A percentile compares a stretch with the other conserved stretches of the same genome.
Evolutionary conservation across 2,329 filamentous ascomycete species (phyloP).

Genomic region (Colletotrichum echinochloae): DNA sequence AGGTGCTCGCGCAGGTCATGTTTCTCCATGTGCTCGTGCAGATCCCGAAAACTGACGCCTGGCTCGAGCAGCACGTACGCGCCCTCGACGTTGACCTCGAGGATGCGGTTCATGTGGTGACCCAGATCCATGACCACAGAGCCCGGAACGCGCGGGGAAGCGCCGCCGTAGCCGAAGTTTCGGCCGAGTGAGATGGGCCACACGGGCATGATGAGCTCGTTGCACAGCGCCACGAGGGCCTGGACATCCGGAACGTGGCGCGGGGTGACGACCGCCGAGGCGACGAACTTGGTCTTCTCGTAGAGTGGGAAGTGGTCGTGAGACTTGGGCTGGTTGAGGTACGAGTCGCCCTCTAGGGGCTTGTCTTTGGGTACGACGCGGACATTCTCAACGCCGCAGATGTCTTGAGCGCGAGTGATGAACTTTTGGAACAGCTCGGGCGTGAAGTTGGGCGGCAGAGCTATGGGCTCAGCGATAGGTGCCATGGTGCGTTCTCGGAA

Average conservation of each 20-base stretch:
- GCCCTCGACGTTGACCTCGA: slow-evolving; percentile 54
- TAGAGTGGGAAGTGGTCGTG: slow-evolving; percentile 55
- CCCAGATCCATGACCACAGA: slow-evolving; percentile 57
- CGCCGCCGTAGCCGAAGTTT: slow-evolving; percentile 58
- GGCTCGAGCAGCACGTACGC: slow-evolving; percentile 57
- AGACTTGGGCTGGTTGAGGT: slow-evolving; percentile 43
- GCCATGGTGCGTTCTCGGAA: slow-evolving; percentile 12
- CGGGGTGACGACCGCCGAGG: slow-evolving; percentile 52
- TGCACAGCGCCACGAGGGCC: slow-evolving; percentile 50
- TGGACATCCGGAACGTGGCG: slow-evolving; percentile 58
- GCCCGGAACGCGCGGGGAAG: slow-evolving; percentile 57
- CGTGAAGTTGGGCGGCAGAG: slow-evolving; percentile 37
- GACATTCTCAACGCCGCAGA: slow-evolving; percentile 46
- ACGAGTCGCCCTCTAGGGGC: slow-evolving; percentile 39
- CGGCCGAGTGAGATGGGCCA: slow-evolving; percentile 54
- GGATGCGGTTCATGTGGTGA: slow-evolving; percentile 54
- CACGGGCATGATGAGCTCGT: slow-evolving; percentile 51
- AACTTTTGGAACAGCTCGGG: slow-evolving; percentile 44
- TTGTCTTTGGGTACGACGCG: slow-evolving; percentile 34
- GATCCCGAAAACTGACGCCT: slow-evolving; percentile 54
- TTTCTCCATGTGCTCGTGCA: slow-evolving; percentile 51
- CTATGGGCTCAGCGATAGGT: slow-evolving; percentile 21
- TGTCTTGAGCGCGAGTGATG: slow-evolving; percentile 35
- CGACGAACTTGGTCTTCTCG: slow-evolving; percentile 57
- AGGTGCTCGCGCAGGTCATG: slow-evolving; percentile 51